phyloP scores from a whole-genome alignment of 139 green algal species.

The Pedinophyceae sp. region DNA sequence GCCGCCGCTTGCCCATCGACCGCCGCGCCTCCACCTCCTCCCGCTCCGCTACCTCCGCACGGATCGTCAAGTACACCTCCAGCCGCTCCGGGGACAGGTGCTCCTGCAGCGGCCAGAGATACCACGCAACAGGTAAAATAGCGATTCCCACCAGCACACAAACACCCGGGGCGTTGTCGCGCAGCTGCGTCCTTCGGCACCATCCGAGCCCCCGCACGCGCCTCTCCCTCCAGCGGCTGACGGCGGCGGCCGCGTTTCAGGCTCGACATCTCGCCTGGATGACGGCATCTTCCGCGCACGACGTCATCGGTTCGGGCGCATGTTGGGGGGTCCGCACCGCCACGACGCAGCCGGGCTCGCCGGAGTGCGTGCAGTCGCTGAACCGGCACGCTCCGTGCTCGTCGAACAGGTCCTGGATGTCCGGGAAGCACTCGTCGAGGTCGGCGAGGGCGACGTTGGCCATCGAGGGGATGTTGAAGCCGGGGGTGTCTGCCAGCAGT shows the following conservation, averaged over 20 bases:
- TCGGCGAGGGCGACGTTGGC: not conserved
- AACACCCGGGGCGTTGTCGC: too few relatives aligned
- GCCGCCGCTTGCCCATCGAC: not conserved
- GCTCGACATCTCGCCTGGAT: too few relatives aligned
- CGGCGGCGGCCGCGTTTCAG: too few relatives aligned
- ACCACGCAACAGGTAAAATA: too few relatives aligned
- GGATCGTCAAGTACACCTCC: not conserved
- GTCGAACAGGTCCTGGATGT: not conserved
- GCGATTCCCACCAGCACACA: too few relatives aligned
- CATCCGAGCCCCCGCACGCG: too few relatives aligned
- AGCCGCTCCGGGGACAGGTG: too few relatives aligned
- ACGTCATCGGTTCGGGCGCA: too few relatives aligned
- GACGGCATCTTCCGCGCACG: too few relatives aligned
- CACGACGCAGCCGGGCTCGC: not conserved
- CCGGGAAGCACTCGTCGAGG: not conserved
- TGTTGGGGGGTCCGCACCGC: not conserved
- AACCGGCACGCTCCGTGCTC: not conserved
- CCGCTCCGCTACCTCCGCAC: not conserved
- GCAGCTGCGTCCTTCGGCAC: too few relatives aligned
- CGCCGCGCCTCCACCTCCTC: not conserved
- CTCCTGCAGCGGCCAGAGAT: too few relatives aligned
- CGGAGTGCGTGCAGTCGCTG: not conserved
- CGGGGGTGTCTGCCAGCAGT: not conserved
- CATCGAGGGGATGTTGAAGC: not conserved
- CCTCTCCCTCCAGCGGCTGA: too few relatives aligned